Evolutionary conservation across 169 alveolate genomes (phyloP), one percentile per base, ranked within the genome.

Genomic region (Plasmodium gallinaceum): DNA sequence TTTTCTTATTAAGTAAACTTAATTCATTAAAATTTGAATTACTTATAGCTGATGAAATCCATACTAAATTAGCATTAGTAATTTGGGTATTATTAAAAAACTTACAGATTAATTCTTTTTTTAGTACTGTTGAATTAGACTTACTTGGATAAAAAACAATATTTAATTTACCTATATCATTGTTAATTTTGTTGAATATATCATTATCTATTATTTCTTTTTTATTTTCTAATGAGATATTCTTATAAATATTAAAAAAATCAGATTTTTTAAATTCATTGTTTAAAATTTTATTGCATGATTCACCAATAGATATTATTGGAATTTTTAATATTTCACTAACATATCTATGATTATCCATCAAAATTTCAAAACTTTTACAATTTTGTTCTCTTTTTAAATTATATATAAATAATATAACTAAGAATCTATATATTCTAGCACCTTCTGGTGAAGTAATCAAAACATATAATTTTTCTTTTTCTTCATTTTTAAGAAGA

Each of bases 401-500:
- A 20, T 58, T 48, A 24, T 48, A 26, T 54, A 78, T 78, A 22
- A 78, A 62, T 70, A 78, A 54, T 64, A 65, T 37, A 22, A 69
- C 43, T 9, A 78, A 14, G 26, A 64, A 52, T 65, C 89, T 78
- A 24, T 78, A 78, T 26, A 78, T 78, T 52, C 64, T 78, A 45
- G 89, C 89, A 0, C 60, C 89, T 52, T 78, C 89, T 7, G 89
- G 89, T 32, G 89, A 78, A 9, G 89, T 78, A 48, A 78, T 78
- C 54, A 78, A 69, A 48, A 78, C 18, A 45, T 54, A 66, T 22
- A 65, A 9, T 10, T 78, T 78, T n/a, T 10, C 45, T 46, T 20
- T 70, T 18, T 7, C 10, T n/a, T 43, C n/a, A 3, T 42, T 66
- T 42, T 16, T 39, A 39, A 32, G n/a, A 39, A 7, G 14, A 45